Base-by-base conservation (phyloP, 2,329 filamentous ascomycete genomes). In the Colletotrichum eleusines region DNA sequence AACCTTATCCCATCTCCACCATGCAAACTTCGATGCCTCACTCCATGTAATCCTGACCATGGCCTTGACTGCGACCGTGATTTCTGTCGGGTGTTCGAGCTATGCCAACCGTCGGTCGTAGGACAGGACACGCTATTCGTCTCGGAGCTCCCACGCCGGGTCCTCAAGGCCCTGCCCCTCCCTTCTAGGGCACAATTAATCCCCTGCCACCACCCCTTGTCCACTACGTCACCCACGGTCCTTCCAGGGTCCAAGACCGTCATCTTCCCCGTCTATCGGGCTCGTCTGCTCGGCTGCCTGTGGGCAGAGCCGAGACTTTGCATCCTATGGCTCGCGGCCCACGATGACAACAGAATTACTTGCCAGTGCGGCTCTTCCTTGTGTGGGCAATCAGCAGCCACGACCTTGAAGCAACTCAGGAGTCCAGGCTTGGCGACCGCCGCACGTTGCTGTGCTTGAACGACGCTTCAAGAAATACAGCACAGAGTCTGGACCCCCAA, bases 1-100 rank as follows among this genome's bases (percentile, higher is more conserved):
- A 42, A 50, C 48, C 60, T 53, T 42, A 35, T 46, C 68, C 57
- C 54, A 42, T 61, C n/a, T 58, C 68, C 63, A 46, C 62, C 57
- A 67, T 8, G 38, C 16, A 71, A 68, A 68, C 31, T 46, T 20
- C 42, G 68, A 38, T 68, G 68, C 64, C 68, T 71, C 46, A 31
- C 44, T 57, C 35, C 53, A 58, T 35, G 14, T 23, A 53, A n/a
- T 53, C 35, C 35, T 33, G 38, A 40, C 14, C 38, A 6, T 40
- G 38, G 38, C 38, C 38, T 18, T 40, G 38, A 18, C 38, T 14
- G 38, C 38, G 38, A 5, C 38, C 60, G 26, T 46, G 20, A 20
- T 26, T 14, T 44, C 38, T 46, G 23, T 12, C 59, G 33, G 50
- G 35, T 35, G 51, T 23, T 33, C 40, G 35, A 28, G 50, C 44